phyloP scores from a whole-genome alignment of 345 rosid genomes.

The Aegle marmelos region DNA sequence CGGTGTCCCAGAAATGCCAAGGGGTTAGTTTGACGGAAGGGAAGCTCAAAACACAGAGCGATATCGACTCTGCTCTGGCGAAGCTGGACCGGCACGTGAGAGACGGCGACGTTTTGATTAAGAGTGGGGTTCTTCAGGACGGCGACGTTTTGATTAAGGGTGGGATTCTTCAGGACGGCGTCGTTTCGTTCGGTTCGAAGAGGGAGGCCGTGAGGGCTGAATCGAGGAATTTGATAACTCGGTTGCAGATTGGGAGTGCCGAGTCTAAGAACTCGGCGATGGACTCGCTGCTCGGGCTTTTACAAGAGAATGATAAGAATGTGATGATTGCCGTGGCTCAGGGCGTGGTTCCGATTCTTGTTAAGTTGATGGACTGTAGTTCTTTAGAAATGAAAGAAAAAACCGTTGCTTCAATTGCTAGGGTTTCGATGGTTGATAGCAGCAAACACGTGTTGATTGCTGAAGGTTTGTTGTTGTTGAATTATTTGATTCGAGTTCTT shows the following conservation, averaged over 20 bases:
- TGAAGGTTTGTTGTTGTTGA: slow-evolving; percentile 71
- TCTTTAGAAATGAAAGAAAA: slow-evolving; percentile 67
- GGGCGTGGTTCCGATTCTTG: slow-evolving; percentile 79
- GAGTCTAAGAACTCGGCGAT: slow-evolving; percentile 77
- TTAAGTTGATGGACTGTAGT: slow-evolving; percentile 61
- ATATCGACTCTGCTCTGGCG: slow-evolving; percentile 69
- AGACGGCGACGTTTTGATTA: slow-evolving; percentile 63
- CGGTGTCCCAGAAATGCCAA: slow-evolving; percentile 50
- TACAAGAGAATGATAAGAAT: slow-evolving; percentile 76
- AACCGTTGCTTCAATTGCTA: slow-evolving; percentile 63
- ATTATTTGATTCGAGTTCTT: slow-evolving; percentile 69
- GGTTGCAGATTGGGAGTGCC: slow-evolving; percentile 74
- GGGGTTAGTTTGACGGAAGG: slow-evolving; percentile 51
- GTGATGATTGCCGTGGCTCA: slow-evolving; percentile 86
- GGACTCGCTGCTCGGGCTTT: slow-evolving; percentile 53
- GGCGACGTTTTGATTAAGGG: slow-evolving; percentile 60
- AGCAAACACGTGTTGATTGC: slow-evolving; percentile 73
- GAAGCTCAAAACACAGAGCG: slow-evolving; percentile 87
- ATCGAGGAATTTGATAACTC: slow-evolving; percentile 60
- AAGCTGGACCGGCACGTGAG: slow-evolving; percentile 57
- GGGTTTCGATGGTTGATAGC: slow-evolving; percentile 70
- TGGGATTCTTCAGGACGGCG: slow-evolving; percentile 49
- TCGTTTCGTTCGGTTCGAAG: slow-evolving; percentile 36
- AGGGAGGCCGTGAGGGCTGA: slow-evolving; percentile 66
- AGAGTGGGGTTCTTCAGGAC: slow-evolving; percentile 65